Evolutionary conservation across 2,329 filamentous ascomycete genomes (phyloP), one percentile per base, ranked within the genome.

Genomic region (Ophiocordyceps unilateralis): DNA sequence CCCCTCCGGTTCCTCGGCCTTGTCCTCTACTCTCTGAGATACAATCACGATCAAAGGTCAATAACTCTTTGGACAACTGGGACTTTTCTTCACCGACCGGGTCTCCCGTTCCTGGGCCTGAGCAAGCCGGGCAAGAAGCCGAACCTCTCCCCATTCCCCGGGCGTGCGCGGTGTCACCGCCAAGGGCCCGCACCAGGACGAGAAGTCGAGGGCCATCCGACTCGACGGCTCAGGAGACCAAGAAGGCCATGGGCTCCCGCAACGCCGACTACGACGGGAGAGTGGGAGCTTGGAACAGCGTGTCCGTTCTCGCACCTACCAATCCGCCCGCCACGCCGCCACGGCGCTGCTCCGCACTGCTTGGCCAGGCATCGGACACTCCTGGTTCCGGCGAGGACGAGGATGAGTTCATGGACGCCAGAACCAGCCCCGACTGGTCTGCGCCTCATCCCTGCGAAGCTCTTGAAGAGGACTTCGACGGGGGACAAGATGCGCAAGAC

Each of bases 81-180:
- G 63, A 70, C 10, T 68, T 75, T n/a, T 76, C 72, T 1, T 76
- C 74, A 2, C 73, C 74, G 10, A 68, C 68, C 1, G 69, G 66
- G 11, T 74, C 73, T 3, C 74, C 74, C 2, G 53, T 56, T 21
- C 49, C 54, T 3, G 55, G 50, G 19, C 57, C 55, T n/a, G 59
- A 59, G 20, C 42, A 45, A 8, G 43, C 45, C 17, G 40, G 46
- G 12, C 19, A 46, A 21, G 45, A 47, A 15, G 41, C 41, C 15
- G 49, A 54, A 42, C 39, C 48, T 10, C 43, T 43, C 2, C 42
- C 47, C 8, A 41, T 51, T 36, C 28, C 44, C 14, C 15, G 47
- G 40, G 44, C 43, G 22, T 44, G 49, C 14, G 41, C 39, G 44
- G 36, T 24, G 39, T 41, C 12, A 43, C 50, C 43, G 43, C 46